Base-by-base conservation (phyloP, 768 basidiomycete species). In the Exidia glandulosa region DNA sequence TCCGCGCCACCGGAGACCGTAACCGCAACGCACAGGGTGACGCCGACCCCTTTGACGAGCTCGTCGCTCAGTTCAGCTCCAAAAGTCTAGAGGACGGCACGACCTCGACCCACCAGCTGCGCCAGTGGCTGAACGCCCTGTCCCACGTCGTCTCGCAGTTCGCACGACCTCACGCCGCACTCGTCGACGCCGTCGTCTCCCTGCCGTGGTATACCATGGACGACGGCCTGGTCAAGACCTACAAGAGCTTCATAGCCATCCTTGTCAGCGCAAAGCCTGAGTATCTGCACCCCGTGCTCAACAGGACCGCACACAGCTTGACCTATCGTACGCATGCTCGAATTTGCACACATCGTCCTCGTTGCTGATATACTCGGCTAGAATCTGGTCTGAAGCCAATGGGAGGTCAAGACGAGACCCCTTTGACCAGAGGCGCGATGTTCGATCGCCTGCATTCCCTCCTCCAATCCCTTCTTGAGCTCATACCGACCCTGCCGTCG, bases 151-250 rank as follows among this genome's bases (percentile, higher is more conserved):
- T 97, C 59, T 94, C 93, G 29, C 82, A 90, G 45, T 77, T 99
- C 32, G 94, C 93, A 65, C 84, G 84, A 56, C 77, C 80, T 9
- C 94, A 98, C 69, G 76, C 84, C 16, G 69, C 83, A 0, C 82
- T 99, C 32, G 86, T 97, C 36, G 84, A 94, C 62, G 91, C 94
- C 14, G 82, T 98, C 60, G 78, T 97, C 47, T 80, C 79, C 62
- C 79, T 97, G 67, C 91, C 93, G 13, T 99, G 96, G 96, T 86
- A 89, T 16, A 89, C 85, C n/a, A 83, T 92, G 72, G 94, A 95
- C 67, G 81, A 81, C 32, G 74, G 76, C 33, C 89, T 95, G 64
- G 93, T 94, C 57, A 88, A 87, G 72, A 85, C 86, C 3, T 97
- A 95, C 73, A 87, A 86, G 32, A 81, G 87, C 34, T 96, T 96